Conservation (phyloP, 331 rosid genomes). For the Spiraea crenata region DNA sequence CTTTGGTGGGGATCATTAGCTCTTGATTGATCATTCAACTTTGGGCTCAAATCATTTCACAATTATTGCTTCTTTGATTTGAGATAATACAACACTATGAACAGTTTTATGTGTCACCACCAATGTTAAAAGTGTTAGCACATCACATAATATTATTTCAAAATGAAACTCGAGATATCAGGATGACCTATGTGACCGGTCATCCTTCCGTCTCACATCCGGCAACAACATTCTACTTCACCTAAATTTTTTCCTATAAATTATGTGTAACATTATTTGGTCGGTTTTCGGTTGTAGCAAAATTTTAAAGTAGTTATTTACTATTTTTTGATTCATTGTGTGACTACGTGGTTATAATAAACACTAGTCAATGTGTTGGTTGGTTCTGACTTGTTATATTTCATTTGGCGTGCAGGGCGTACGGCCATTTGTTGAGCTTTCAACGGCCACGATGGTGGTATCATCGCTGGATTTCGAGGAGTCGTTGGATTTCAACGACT, state of each 20-base stretch:
- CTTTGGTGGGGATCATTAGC: not conserved
- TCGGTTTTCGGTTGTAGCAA: not conserved
- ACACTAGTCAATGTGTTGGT: not conserved
- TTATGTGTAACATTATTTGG: not conserved
- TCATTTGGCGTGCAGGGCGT: conserved; percentile 59
- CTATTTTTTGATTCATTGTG: not conserved
- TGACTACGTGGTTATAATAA: not conserved
- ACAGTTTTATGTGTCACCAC: not conserved
- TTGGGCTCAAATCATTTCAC: conserved; percentile 17
- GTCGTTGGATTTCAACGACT: conserved; percentile 62
- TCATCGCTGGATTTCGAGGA: conserved; percentile 89
- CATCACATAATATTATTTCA: too few species aligned
- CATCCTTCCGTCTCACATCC: too few species aligned
- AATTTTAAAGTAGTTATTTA: not conserved
- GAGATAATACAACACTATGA: not conserved
- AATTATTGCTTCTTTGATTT: conserved; percentile 12
- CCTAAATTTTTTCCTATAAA: too few species aligned
- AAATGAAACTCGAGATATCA: too few species aligned
- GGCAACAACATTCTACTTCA: too few species aligned
- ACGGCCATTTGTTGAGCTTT: conserved; percentile 78
- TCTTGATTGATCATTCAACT: not conserved
- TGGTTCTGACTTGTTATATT: not conserved
- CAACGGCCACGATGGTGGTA: conserved; percentile 57
- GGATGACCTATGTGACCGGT: too few species aligned
- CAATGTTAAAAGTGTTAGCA: not conserved